Evolutionary conservation across 805 yeast species (phyloP), one percentile per base, ranked within the genome.

Genomic region (Candida ascalaphidarum): DNA sequence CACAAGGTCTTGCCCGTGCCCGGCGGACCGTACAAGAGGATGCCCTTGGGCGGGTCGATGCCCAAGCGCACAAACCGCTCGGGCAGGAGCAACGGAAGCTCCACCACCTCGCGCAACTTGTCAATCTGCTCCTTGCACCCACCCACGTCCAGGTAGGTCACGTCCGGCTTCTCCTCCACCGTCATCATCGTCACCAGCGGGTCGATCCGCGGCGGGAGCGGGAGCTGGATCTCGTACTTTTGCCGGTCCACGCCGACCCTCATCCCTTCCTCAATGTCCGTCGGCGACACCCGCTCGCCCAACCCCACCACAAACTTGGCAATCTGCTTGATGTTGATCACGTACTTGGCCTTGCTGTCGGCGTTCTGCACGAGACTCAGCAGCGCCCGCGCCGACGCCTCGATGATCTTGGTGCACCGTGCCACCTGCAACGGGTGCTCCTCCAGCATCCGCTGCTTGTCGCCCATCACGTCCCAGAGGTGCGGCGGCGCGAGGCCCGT

Each of bases 171-270:
- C 61, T 92, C 99, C 58, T 92, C 99, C 26, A 92, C 99, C 2
- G 97, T 89, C 99, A 92, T 92, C 98, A 92, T 92, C 5, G 98
- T 92, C 30, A 92, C 99, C 22, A 86, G 74, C 10, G 99, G 97
- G 56, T 92, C 99, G 52, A 92, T 92, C 50, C 94, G 71, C 31
- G 99, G 98, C 8, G 99, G 99, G 40, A 92, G 68, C 17, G 99
- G 98, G 47, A 92, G 68, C 67, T 89, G 95, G 50, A 92, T 94
- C 56, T 88, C 95, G 60, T 92, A 92, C 59, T 89, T 89, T 48
- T 83, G 86, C 57, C 98, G 77, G 55, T 94, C 98, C 32, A 92
- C 98, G 49, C 99, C 99, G 21, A 92, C 97, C 54, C 98, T 75
- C 98, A 92, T 94, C 30, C 98, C 97, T 58, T 94, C 98, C 60